Conservation (phyloP, 257 asterid species). For the Salvia splendens region DNA sequence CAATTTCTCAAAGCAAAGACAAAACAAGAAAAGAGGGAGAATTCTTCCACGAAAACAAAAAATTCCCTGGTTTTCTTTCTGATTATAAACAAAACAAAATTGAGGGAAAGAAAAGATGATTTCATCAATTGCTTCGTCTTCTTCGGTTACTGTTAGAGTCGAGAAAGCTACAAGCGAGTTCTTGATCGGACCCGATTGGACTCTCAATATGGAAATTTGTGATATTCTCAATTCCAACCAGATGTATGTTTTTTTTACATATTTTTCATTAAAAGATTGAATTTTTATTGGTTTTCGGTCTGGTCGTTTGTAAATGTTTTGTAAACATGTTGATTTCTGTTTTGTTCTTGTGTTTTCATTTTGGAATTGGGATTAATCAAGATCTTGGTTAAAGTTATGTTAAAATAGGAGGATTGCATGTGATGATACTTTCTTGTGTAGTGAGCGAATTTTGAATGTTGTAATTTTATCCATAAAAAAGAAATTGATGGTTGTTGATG, state of each 20-base stretch:
- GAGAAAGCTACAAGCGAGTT: constrained; percentile 99
- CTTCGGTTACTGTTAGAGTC: constrained; percentile 67
- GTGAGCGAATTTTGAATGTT: neutral
- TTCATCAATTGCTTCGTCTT: constrained; percentile 48
- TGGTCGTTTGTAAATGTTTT: neutral
- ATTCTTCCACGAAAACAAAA: constrained; percentile 27
- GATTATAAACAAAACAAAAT: constrained; percentile 18
- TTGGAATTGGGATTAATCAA: constrained; percentile 22
- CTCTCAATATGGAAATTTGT: constrained; percentile 86
- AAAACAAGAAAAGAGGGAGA: constrained; percentile 13
- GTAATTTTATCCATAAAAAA: neutral
- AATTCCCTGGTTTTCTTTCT: constrained; percentile 36
- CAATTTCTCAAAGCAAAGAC: no score
- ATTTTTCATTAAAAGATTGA: constrained; percentile 43
- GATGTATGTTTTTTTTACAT: constrained; percentile 43
- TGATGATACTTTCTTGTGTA: constrained; percentile 11
- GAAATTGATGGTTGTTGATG: neutral
- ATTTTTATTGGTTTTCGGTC: neutral
- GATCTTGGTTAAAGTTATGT: neutral
- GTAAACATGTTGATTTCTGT: constrained; percentile 21
- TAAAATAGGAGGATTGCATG: neutral
- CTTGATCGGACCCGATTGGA: constrained; percentile 96
- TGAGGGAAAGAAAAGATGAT: constrained; percentile 25
- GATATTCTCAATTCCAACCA: constrained; percentile 76
- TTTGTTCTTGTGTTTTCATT: neutral